These are phyloP conservation scores for Fusarium chaquense DNA, from an alignment of 2,329 filamentous ascomycete species.

Conservation along the genomic window DNA sequence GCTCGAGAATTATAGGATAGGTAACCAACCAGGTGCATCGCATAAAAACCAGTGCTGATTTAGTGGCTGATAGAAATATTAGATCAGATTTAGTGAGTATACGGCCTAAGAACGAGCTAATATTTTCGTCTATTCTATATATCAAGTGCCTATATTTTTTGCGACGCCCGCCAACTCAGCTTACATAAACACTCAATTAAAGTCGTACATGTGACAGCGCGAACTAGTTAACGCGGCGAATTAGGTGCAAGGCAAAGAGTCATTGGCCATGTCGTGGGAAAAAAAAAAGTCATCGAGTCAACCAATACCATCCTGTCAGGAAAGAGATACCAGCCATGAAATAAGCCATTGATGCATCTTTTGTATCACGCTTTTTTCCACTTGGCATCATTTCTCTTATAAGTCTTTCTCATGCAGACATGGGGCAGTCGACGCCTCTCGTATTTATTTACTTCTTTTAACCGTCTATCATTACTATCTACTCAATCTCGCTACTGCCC, in stretches of 20 bases:
- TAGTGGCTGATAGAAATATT: no score
- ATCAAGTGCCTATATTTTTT: no score
- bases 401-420: constrained; percentile 47
- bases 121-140: no score
- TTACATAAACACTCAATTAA: constrained; percentile 7
- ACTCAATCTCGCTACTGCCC: background rate
- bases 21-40: background rate
- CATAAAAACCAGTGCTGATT: no score
- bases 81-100: no score
- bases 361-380: constrained; percentile 3
- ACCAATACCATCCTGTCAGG: background rate
- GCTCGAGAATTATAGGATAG: constrained; percentile 11
- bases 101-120: no score
- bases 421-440: constrained; percentile 44
- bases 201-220: constrained; percentile 33
- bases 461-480: background rate
- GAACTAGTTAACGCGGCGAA: constrained; percentile 31
- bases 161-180: no score
- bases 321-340: constrained; percentile 15
- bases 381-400: background rate
- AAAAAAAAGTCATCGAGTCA: constrained; percentile 32
- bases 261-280: constrained; percentile 33
- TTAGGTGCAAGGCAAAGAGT: constrained; percentile 10
- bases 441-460: constrained; percentile 34
- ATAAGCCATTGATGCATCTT: constrained; percentile 7